Evolutionary conservation across 1,284 basidiomycete species (phyloP).

Genomic region (Erythrobasidium hasegawianum): DNA sequence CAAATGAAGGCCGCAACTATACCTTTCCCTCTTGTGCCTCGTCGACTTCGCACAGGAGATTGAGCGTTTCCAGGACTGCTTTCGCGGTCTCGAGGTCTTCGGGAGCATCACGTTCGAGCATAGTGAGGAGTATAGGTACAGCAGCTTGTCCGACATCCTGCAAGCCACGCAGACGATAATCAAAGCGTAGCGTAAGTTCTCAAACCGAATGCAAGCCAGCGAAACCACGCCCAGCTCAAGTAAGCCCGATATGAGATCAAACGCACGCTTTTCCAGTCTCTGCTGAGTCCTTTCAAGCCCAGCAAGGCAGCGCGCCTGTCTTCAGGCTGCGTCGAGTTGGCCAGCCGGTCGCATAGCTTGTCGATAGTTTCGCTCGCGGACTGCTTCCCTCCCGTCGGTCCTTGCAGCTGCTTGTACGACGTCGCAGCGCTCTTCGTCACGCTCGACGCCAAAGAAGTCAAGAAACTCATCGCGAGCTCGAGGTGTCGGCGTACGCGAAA

Average conservation of each 20-base stretch:
- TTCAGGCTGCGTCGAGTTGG: constrained; percentile 75
- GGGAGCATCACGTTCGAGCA: constrained; percentile 77
- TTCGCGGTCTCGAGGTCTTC: constrained; percentile 85
- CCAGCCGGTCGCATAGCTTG: constrained; percentile 80
- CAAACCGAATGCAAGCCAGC: too few relatives aligned
- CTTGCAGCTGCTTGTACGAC: constrained; percentile 40
- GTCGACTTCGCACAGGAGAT: constrained; percentile 64
- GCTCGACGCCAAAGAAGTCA: constrained; percentile 32
- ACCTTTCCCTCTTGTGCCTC: constrained; percentile 44
- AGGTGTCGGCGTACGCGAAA: neutral
- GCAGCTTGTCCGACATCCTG: constrained; percentile 73
- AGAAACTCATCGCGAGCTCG: constrained; percentile 25
- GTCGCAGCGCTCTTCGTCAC: constrained; percentile 25
- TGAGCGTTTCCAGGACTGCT: constrained; percentile 80
- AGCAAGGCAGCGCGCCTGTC: constrained; percentile 88
- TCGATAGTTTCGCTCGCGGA: constrained; percentile 78
- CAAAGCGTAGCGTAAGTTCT: too few relatives aligned
- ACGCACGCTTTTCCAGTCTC: constrained; percentile 72
- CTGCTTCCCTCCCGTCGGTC: constrained; percentile 55
- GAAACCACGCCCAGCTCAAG: too few relatives aligned
- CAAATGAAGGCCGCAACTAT: neutral
- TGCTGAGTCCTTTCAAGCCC: constrained; percentile 81
- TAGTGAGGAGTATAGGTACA: constrained; percentile 65
- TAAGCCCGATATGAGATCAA: neutral
- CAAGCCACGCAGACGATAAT: neutral